A percentile compares a stretch with the other conserved stretches of the same genome.
phyloP scores from a whole-genome alignment of 2,329 filamentous ascomycete species.

The Epichloe uncinata region DNA sequence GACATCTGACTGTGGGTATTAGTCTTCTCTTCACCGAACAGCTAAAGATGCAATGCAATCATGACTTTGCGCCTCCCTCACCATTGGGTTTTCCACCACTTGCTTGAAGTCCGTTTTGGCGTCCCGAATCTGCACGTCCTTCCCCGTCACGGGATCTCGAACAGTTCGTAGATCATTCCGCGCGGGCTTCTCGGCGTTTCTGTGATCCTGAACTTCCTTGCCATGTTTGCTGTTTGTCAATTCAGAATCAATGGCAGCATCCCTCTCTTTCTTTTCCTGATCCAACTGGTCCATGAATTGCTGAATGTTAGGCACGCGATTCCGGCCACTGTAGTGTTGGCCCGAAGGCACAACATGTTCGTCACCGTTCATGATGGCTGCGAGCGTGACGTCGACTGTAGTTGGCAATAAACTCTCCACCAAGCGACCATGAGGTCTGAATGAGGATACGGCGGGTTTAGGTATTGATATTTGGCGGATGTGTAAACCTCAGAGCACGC shows the following conservation, averaged over 20 bases:
- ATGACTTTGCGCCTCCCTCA: conserved; percentile 18
- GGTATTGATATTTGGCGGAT: background rate
- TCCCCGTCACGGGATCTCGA: conserved; percentile 79
- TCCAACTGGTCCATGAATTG: conserved; percentile 73
- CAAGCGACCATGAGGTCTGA: background rate
- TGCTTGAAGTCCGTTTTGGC: conserved; percentile 56
- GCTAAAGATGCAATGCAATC: no score
- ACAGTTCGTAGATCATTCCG: conserved; percentile 51
- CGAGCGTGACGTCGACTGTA: no score
- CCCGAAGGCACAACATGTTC: conserved; percentile 30
- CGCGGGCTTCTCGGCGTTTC: conserved; percentile 22
- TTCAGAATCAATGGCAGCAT: conserved; percentile 54
- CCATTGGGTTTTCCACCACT: conserved; percentile 57
- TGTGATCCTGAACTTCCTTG: conserved; percentile 30
- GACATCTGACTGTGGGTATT: conserved; percentile 41
- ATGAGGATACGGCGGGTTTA: background rate
- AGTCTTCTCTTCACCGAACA: background rate
- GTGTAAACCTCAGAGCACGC: background rate
- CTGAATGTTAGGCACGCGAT: conserved; percentile 78
- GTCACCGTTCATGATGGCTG: conserved; percentile 22
- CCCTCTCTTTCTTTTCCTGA: conserved; percentile 61
- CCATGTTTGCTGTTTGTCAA: conserved; percentile 23
- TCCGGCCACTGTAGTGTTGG: conserved; percentile 69
- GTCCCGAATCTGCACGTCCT: conserved; percentile 75
- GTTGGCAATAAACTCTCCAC: no score